Percentiles rank a stretch among this genome's conserved stretches.
Evolutionary conservation across 2,329 filamentous ascomycete genomes (phyloP).

Genomic region (Cladosporium velox): DNA sequence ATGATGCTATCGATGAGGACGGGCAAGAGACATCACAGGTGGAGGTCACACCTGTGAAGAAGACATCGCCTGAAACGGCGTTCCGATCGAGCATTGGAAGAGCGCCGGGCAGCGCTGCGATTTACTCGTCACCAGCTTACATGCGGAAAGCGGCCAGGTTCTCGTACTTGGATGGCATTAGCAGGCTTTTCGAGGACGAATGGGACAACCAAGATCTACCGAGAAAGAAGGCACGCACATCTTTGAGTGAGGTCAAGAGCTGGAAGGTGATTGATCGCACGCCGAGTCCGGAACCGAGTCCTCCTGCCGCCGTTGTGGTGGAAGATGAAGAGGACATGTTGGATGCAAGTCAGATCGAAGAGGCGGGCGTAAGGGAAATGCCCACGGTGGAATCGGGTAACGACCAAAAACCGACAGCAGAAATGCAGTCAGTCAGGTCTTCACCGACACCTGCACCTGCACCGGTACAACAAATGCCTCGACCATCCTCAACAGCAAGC

Average conservation of each 20-base stretch:
- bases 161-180: constrained; percentile 62
- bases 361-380: not conserved
- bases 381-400: not conserved
- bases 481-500: not conserved
- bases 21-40: not conserved
- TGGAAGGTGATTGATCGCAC: constrained; percentile 77
- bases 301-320: constrained; percentile 30
- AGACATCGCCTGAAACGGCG: not conserved
- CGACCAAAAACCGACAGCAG: not conserved
- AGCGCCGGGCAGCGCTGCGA: constrained; percentile 42
- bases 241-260: constrained; percentile 63
- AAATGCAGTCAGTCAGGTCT: not conserved
- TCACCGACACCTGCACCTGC: not conserved
- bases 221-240: constrained; percentile 71
- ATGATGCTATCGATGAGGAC: constrained; percentile 14
- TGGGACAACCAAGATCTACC: constrained; percentile 57
- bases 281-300: constrained; percentile 65
- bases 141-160: constrained; percentile 56
- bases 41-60: constrained; percentile 24
- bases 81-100: constrained; percentile 26
- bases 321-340: constrained; percentile 18
- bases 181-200: constrained; percentile 67
- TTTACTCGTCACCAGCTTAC: constrained; percentile 79
- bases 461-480: not conserved
- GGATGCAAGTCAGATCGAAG: not conserved